Base-by-base conservation (phyloP, 768 basidiomycete species). In the Mycena metata region DNA sequence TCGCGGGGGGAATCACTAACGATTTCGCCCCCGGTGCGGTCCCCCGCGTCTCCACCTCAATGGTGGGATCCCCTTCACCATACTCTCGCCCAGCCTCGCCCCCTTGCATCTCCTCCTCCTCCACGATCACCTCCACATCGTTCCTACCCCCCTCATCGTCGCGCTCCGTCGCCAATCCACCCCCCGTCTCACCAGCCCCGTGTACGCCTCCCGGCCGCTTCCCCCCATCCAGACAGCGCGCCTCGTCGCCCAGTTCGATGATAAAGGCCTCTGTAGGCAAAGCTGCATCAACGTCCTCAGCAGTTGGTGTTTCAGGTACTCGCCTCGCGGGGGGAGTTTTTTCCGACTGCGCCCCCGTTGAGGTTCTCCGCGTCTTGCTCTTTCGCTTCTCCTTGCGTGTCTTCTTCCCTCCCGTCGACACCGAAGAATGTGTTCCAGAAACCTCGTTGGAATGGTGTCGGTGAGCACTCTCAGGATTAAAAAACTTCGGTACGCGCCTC, bases 281-380 rank as follows among this genome's bases (percentile, higher is more conserved):
- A 4, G 39, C 41, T 59, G 65, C 36, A 15, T 67, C 58, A 59
- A 24, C 24, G 51, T 52, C 33, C 36, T 17, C 42, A 21, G 30
- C 16, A 9, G 2, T n/a, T 0, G 10, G 6, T 30, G 21, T 1
- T 0, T 36, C 17, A 15, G 30, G 30, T 21, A 67, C 66, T 60
- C 39, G 54, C 66, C 66, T 61, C 51, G 52, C 60, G 52, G 66
- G 66, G 66, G 66, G n/a, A 41, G 17, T 61, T 60, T 21, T 36
- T 45, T 45, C 47, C 16, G 66, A 67, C 19, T 30, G 42, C 42
- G 13, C 60, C 66, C 66, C 59, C 66, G 13, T n/a, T 15, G 21
- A 17, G 54, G 59, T 33, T 56, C 24, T 35, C 5, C 46, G 54
- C 52, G n/a, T 45, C 3, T n/a, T 39, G 55, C 60, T 42, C 17